Conservation (phyloP, 768 basidiomycete genomes). For the Suillus occidentalis region DNA sequence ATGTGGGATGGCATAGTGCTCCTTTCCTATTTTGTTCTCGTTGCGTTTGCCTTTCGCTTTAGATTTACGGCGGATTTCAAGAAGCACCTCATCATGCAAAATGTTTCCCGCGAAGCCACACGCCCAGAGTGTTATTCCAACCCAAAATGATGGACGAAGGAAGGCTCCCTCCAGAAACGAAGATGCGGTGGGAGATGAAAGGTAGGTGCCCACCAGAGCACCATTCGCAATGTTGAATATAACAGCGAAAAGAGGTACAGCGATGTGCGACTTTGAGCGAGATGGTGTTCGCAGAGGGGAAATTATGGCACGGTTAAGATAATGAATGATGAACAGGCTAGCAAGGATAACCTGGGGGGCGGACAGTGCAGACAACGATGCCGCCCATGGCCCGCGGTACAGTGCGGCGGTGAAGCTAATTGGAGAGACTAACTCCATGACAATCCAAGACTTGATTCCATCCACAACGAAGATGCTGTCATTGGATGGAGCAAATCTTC, state of each 20-base stretch:
- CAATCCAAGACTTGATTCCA: conserved; percentile 68
- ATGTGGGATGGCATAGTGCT: conserved; percentile 79
- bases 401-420: conserved; percentile 51
- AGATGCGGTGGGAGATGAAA: conserved; percentile 56
- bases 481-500: conserved; percentile 59
- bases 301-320: conserved; percentile 80
- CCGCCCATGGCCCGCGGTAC: conserved; percentile 47
- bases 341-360: conserved; percentile 52
- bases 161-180: conserved; percentile 39
- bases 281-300: conserved; percentile 80
- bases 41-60: conserved; percentile 34
- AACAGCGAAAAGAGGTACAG: conserved; percentile 54
- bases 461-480: conserved; percentile 54
- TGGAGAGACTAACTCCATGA: conserved; percentile 74
- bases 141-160: conserved; percentile 51
- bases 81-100: conserved; percentile 86
- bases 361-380: conserved; percentile 31
- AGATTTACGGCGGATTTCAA: conserved; percentile 74
- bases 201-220: conserved; percentile 55
- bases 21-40: conserved; percentile 28
- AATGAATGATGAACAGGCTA: conserved; percentile 68
- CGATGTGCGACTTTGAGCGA: conserved; percentile 72
- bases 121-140: conserved; percentile 66
- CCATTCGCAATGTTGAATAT: conserved; percentile 77
- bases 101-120: conserved; percentile 78